phyloP scores from a whole-genome alignment of 2,329 filamentous ascomycete species.

The Epichloe sibirici region DNA sequence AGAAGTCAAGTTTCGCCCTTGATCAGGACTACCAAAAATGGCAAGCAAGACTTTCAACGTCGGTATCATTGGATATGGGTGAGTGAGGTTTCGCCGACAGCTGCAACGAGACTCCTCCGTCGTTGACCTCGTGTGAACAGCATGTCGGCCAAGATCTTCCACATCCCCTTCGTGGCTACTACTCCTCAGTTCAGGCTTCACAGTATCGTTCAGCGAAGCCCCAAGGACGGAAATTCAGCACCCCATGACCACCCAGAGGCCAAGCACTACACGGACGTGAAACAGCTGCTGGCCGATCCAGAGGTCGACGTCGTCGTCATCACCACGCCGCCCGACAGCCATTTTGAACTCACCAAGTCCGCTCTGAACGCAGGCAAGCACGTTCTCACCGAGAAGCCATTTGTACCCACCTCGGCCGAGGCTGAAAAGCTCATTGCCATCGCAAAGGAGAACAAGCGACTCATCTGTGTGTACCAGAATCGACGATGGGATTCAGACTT shows the following conservation, averaged over 20 bases:
- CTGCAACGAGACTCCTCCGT: neutral
- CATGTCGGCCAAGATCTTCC: slow-evolving; percentile 64
- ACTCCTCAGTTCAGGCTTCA: slow-evolving; percentile 55
- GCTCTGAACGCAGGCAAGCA: slow-evolving; percentile 62
- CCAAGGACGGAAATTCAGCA: slow-evolving; percentile 52
- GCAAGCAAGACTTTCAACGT: slow-evolving; percentile 33
- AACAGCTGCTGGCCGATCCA: slow-evolving; percentile 52
- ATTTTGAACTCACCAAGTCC: slow-evolving; percentile 52
- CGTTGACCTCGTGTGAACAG: slow-evolving; percentile 18
- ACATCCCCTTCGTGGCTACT: slow-evolving; percentile 64
- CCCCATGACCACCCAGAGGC: slow-evolving; percentile 53
- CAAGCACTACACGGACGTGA: slow-evolving; percentile 50
- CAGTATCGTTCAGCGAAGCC: slow-evolving; percentile 63
- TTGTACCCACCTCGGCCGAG: slow-evolving; percentile 59
- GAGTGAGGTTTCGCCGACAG: slow-evolving; percentile 11
- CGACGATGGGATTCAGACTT: slow-evolving; percentile 71
- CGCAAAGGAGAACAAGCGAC: slow-evolving; percentile 35
- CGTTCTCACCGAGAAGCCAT: slow-evolving; percentile 73
- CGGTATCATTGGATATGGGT: slow-evolving; percentile 40
- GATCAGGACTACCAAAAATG: slow-evolving; percentile 12
- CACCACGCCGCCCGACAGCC: slow-evolving; percentile 58
- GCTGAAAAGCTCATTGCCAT: slow-evolving; percentile 49
- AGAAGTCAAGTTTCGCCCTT: neutral
- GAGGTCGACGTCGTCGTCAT: slow-evolving; percentile 58
- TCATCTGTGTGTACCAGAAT: slow-evolving; percentile 64